Evolutionary conservation across 768 basidiomycete genomes (phyloP).

Genomic region (Boletellus ananiceps): DNA sequence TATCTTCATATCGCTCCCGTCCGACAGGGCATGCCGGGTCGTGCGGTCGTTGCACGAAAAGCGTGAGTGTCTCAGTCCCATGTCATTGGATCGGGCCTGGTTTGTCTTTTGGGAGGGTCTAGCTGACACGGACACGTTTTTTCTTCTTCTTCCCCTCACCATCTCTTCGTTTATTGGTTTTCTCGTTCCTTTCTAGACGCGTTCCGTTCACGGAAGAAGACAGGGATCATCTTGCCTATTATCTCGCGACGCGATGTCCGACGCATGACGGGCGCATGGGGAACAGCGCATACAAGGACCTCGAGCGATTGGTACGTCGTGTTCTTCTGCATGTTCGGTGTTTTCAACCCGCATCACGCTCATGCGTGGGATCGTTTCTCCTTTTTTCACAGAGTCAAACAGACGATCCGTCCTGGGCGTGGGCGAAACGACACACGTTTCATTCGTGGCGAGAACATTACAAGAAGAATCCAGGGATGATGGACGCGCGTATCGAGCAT

Average conservation of each 20-base stretch:
- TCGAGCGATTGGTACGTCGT: constrained; percentile 46
- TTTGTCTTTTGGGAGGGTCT: no score
- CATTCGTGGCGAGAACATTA: constrained; percentile 64
- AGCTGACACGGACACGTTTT: neutral
- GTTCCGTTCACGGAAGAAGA: constrained; percentile 38
- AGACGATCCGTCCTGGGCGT: constrained; percentile 36
- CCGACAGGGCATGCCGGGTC: constrained; percentile 24
- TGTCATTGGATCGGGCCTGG: no score
- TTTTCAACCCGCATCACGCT: neutral
- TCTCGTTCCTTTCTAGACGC: constrained; percentile 14
- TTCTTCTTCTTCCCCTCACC: neutral
- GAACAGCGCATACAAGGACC: constrained; percentile 40
- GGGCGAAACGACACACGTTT: constrained; percentile 46
- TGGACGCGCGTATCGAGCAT: constrained; percentile 39
- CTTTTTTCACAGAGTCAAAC: constrained; percentile 15
- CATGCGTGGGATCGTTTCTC: neutral
- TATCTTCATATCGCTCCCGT: constrained; percentile 12
- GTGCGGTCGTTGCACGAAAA: neutral
- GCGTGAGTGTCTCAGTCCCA: constrained; percentile 6
- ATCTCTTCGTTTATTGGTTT: no score
- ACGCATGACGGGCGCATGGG: constrained; percentile 42
- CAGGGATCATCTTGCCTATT: constrained; percentile 40
- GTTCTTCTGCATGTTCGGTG: neutral
- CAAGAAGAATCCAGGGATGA: constrained; percentile 36
- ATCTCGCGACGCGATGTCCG: constrained; percentile 47